phyloP scores from a whole-genome alignment of 2,329 filamentous ascomycete genomes.

The Onygena corvina region DNA sequence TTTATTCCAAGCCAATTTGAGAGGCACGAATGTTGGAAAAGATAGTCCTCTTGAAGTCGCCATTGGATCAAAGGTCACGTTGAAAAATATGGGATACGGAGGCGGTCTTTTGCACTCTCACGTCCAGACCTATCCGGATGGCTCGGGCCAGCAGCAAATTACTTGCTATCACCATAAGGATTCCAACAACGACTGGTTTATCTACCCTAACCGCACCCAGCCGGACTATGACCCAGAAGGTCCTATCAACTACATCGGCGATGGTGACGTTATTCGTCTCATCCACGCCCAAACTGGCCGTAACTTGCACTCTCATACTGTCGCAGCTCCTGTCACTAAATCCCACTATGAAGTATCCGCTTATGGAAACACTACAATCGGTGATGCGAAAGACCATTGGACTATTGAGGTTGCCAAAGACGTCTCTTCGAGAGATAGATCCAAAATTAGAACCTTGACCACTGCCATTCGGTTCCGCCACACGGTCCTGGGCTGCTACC shows the following conservation, averaged over 20 bases:
- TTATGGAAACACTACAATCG: slow-evolving; percentile 90
- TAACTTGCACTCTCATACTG: slow-evolving; percentile 89
- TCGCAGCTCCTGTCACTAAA: slow-evolving; percentile 81
- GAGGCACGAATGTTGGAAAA: slow-evolving; percentile 84
- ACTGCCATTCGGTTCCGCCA: slow-evolving; percentile 86
- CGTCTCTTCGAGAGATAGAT: slow-evolving; percentile 73
- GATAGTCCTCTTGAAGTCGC: slow-evolving; percentile 90
- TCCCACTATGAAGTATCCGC: slow-evolving; percentile 83
- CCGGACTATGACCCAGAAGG: slow-evolving; percentile 58
- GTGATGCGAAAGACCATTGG: slow-evolving; percentile 98
- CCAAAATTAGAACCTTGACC: slow-evolving; percentile 77
- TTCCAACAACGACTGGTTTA: slow-evolving; percentile 98
- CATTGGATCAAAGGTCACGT: slow-evolving; percentile 72
- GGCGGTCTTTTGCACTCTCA: slow-evolving; percentile 93
- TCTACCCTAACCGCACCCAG: slow-evolving; percentile 81
- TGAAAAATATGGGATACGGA: slow-evolving; percentile 99
- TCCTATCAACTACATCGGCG: slow-evolving; percentile 61
- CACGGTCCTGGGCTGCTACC: slow-evolving; percentile 72
- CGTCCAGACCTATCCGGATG: slow-evolving; percentile 89
- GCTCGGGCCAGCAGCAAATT: slow-evolving; percentile 86
- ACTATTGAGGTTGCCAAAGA: slow-evolving; percentile 82
- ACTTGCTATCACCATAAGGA: slow-evolving; percentile 99
- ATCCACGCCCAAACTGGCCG: slow-evolving; percentile 93
- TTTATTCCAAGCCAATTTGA: slow-evolving; percentile 92
- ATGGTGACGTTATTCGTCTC: slow-evolving; percentile 68